These are phyloP conservation scores for Sporothrix brasiliensis DNA, from an alignment of 2,329 filamentous ascomycete species.

Conservation along the genomic window DNA sequence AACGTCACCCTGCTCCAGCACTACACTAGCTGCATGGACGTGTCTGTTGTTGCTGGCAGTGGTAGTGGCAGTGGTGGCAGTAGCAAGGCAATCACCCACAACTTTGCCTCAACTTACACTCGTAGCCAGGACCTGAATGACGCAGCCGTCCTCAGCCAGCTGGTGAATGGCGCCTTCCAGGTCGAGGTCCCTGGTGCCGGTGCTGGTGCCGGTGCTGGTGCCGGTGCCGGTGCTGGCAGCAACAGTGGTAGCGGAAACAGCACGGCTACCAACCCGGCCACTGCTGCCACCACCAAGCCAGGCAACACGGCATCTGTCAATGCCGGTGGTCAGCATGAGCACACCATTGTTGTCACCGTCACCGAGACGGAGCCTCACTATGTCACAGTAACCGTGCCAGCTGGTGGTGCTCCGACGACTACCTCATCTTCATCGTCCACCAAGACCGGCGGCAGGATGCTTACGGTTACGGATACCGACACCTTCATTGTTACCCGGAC, in stretches of 20 bases:
- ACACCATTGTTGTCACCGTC: conserved; percentile 44
- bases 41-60: conserved; percentile 34
- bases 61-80: not conserved
- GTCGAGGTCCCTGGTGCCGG: conserved; percentile 44
- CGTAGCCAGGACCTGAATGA: conserved; percentile 48
- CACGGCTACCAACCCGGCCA: conserved; percentile 32
- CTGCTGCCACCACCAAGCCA: conserved; percentile 35
- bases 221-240: conserved; percentile 20
- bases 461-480: not conserved
- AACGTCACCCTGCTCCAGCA: conserved; percentile 43
- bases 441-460: not conserved
- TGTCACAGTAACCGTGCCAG: conserved; percentile 31
- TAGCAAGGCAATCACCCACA: conserved; percentile 28
- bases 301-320: too few species aligned
- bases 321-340: too few species aligned
- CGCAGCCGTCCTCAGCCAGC: conserved; percentile 52
- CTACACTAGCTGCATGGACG: conserved; percentile 52
- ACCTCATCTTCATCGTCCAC: not conserved
- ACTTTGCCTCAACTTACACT: conserved; percentile 41
- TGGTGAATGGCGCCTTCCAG: conserved; percentile 49
- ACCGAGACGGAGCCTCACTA: conserved; percentile 42
- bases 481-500: not conserved
- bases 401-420: not conserved
- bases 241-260: conserved; percentile 29
- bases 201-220: not conserved